Evolutionary conservation across 2,329 filamentous ascomycete genomes (phyloP), one percentile per base, ranked within the genome.

Genomic region (Colletotrichum acutatum): DNA sequence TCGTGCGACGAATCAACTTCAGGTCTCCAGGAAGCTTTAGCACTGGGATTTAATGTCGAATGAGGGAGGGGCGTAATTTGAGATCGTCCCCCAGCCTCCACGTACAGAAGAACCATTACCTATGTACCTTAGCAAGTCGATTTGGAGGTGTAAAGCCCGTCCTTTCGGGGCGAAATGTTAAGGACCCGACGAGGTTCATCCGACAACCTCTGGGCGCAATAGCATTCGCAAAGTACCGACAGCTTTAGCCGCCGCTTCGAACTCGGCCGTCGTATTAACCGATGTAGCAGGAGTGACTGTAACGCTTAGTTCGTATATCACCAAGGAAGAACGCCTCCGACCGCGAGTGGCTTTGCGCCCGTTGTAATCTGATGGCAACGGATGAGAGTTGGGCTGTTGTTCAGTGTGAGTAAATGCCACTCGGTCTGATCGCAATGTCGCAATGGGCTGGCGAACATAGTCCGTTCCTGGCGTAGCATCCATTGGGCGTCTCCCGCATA

Each of bases 381-480:
- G 30, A 22, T 56, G 56, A 56, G 24, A 66, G 34, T 61, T 22
- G n/a, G 46, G 24, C 46, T 22, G 12, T 57, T 11, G 42, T 16
- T 8, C 14, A 42, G 37, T 42, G 30, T 53, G 42, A 19, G 28
- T 19, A n/a, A 52, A 26, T 62, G 58, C 14, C 52, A 32, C 58
- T 19, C 6, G 42, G 49, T 63, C 49, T 72, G 54, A 57, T 61
- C 60, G 67, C 67, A 37, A 28, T 24, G 56, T 66, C 32, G 66
- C n/a, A 49, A n/a, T 14, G 53, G 46, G 46, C 22, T 37, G 46
- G 37, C 34, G 65, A 72, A 63, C 58, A 42, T 14, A 68, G 57
- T 71, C 64, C 24, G 49, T 62, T 63, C 53, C n/a, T 49, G 16
- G 37, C 37, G 65, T 37, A n/a, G 37, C 22, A 66, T 58, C 49